phyloP scores from a whole-genome alignment of 2,329 filamentous ascomycete species.

The Chaetomiaceae sp. region DNA sequence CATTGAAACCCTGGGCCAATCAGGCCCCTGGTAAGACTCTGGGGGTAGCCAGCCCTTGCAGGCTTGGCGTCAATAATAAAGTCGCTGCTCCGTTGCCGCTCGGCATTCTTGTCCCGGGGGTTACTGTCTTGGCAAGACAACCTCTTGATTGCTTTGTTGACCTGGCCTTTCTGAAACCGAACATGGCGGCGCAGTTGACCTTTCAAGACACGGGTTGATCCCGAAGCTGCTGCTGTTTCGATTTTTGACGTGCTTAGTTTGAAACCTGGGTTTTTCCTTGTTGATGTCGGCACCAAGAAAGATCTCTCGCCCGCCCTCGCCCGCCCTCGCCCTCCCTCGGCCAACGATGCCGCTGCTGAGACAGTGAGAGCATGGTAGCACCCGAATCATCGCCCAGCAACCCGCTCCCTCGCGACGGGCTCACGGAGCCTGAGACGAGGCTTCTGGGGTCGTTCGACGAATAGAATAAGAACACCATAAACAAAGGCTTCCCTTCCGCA shows the following conservation, averaged over 20 bases:
- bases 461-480: background rate
- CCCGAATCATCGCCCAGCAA: background rate
- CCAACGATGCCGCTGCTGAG: background rate
- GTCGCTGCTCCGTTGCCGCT: background rate
- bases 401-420: background rate
- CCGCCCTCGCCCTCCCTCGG: too few relatives aligned
- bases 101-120: background rate
- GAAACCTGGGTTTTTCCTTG: background rate
- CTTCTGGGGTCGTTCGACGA: background rate
- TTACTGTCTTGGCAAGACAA: slow-evolving; percentile 1
- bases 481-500: slow-evolving; percentile 20
- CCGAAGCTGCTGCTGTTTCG: background rate
- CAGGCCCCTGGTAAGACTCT: background rate
- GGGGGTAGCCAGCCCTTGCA: background rate
- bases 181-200: background rate
- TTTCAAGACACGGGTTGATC: background rate
- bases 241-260: background rate
- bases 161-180: slow-evolving; percentile 5
- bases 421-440: background rate
- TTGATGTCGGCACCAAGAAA: background rate
- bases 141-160: background rate
- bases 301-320: too few relatives aligned
- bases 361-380: background rate
- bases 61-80: slow-evolving; percentile 4
- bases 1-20: background rate